Base-by-base conservation (phyloP, 352 stramenopile genomes). In the Phytophthora agathidicida region DNA sequence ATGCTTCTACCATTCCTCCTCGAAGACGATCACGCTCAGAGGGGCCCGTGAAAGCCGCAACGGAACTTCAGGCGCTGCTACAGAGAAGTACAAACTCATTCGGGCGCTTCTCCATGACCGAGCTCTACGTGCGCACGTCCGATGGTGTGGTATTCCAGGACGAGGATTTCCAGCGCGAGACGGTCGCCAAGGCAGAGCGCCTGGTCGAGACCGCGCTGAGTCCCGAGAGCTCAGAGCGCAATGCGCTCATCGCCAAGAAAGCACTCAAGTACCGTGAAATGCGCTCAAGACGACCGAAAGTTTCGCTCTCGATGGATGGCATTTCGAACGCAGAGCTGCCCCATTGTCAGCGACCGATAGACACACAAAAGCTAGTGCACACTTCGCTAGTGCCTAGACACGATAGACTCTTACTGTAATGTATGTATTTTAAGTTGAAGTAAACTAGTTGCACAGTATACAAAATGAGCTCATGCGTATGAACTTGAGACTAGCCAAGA, bases 221-320 rank as follows among this genome's bases (percentile, higher is more conserved):
- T 13, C 64, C 64, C 2, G 58, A 73, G 6, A 73, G 64, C 24
- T 61, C 64, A 24, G 63, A 73, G 19, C 51, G 58, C 33, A 73
- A 73, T 30, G 64, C 64, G 2, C 64, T 73, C 11, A 68, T 73
- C 45, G 64, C 64, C 23, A 60, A 68, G 42, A 73, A 68, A 22
- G 64, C 64, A n/a, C 50, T 73, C 42, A 63, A 59, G 51, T 73
- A 73, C 42, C 64, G 64, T 8, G 43, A 68, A 43, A 73, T 55
- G 58, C 58, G 64, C 11, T 42, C 64, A 1, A 50, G 42, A 28
- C 39, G 58, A 60, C 63, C 63, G 14, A 57, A 62, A n/a, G n/a
- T n/a, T n/a, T 26, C 8, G n/a, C 13, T 13, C 3, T 7, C 7
- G 23, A 38, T 36, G 35, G 13, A 48, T 53, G 55, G 16, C 37